Conservation (phyloP, 257 asterid species). For the Rhazya stricta region DNA sequence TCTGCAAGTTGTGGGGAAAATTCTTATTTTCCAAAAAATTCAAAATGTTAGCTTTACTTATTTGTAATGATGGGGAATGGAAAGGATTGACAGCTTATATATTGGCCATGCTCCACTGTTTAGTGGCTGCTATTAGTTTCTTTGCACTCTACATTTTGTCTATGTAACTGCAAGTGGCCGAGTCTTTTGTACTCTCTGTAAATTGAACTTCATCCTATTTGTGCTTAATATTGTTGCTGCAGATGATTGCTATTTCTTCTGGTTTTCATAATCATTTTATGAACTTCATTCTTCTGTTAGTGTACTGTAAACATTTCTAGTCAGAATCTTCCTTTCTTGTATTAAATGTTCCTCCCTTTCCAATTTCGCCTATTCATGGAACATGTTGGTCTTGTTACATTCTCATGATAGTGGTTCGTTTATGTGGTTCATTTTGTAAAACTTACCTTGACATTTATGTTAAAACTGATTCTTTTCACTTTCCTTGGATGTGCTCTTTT, state of each 20-base stretch:
- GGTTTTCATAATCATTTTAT: background rate
- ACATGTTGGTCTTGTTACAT: background rate
- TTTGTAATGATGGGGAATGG: background rate
- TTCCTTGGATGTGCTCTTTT: background rate
- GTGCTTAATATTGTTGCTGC: background rate
- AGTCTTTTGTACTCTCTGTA: background rate
- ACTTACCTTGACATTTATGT: background rate
- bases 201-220: background rate
- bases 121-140: background rate
- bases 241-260: background rate
- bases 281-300: background rate
- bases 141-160: background rate
- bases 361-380: background rate
- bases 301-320: background rate
- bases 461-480: background rate
- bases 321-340: background rate
- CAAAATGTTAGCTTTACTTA: background rate
- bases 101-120: background rate
- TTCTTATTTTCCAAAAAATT: background rate
- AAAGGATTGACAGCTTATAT: background rate
- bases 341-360: background rate
- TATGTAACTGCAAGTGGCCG: background rate
- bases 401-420: slow-evolving; percentile 2
- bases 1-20: background rate
- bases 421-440: no score